Evolutionary conservation across 176 grass and related monocot species (phyloP).

Genomic region (Carex myosuroides): DNA sequence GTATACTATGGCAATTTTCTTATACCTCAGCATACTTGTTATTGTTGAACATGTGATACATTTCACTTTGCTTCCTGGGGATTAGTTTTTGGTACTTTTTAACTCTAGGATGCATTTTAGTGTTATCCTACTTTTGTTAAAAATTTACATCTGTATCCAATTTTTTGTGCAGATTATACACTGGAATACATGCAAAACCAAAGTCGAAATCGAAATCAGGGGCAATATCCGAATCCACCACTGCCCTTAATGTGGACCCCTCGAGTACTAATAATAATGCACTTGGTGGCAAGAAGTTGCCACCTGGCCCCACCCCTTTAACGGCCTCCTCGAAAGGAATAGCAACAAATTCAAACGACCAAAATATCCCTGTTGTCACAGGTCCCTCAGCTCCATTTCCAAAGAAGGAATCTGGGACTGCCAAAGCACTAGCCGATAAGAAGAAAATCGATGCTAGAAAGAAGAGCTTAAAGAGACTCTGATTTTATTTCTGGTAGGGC

Average conservation of each 20-base stretch:
- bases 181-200: conserved; percentile 71
- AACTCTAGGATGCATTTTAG: neutral
- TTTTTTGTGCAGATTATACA: conserved; percentile 44
- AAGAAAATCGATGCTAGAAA: conserved; percentile 89
- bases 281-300: conserved; percentile 30
- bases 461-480: conserved; percentile 91
- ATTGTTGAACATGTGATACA: neutral
- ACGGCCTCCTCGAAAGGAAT: conserved; percentile 38
- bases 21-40: neutral
- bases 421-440: conserved; percentile 52
- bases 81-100: neutral
- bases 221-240: conserved; percentile 71
- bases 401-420: conserved; percentile 33
- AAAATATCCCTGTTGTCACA: conserved; percentile 35
- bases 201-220: conserved; percentile 59
- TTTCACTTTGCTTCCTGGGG: neutral
- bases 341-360: conserved; percentile 41
- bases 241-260: conserved; percentile 52
- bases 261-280: conserved; percentile 19
- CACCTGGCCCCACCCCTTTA: conserved; percentile 19
- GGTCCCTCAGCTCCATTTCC: conserved; percentile 33
- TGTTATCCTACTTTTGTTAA: neutral
- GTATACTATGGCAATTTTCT: neutral
- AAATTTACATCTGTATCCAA: neutral
- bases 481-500: neutral